Conservation (phyloP, 192 early-diverging fungal species). For the Coemansia sp. region DNA sequence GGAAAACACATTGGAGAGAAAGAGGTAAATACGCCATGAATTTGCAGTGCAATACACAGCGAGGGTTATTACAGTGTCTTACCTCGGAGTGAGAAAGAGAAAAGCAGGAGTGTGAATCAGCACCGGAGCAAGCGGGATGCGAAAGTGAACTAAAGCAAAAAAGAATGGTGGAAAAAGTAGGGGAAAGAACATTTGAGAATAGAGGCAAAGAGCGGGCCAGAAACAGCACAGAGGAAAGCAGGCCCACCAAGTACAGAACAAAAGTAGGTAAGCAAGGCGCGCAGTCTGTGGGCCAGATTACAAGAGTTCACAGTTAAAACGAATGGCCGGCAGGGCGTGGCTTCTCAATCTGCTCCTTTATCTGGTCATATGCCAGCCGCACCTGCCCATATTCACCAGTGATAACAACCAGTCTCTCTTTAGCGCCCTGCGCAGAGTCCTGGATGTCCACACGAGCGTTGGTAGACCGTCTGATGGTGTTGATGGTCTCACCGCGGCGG, state of each 20-base stretch:
- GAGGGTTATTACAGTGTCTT: too few relatives aligned
- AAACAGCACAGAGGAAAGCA: not conserved
- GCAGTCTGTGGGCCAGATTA: not conserved
- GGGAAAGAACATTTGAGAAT: not conserved
- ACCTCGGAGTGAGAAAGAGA: too few relatives aligned
- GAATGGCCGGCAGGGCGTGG: slow-evolving; percentile 22
- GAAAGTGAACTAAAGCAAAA: slow-evolving; percentile 1
- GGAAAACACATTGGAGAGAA: too few relatives aligned
- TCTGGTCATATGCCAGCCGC: slow-evolving; percentile 47
- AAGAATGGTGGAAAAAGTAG: slow-evolving; percentile 3
- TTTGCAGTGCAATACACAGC: too few relatives aligned
- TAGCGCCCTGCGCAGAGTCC: slow-evolving; percentile 45
- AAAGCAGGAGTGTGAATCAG: too few relatives aligned
- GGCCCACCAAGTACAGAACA: not conserved
- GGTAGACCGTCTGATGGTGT: slow-evolving; percentile 41
- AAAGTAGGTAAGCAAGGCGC: not conserved
- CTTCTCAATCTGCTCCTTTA: slow-evolving; percentile 43
- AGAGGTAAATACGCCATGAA: too few relatives aligned
- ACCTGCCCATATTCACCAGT: slow-evolving; percentile 51
- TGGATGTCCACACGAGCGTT: slow-evolving; percentile 51
- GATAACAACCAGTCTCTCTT: slow-evolving; percentile 46
- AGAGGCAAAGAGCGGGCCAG: slow-evolving; percentile 4
- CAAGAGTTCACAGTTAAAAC: not conserved
- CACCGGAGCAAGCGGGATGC: not conserved
- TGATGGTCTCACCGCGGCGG: slow-evolving; percentile 52